A percentile compares a stretch with the other conserved stretches of the same genome.
phyloP scores from a whole-genome alignment of 169 alveolate genomes.

The Plasmodium gaboni region DNA sequence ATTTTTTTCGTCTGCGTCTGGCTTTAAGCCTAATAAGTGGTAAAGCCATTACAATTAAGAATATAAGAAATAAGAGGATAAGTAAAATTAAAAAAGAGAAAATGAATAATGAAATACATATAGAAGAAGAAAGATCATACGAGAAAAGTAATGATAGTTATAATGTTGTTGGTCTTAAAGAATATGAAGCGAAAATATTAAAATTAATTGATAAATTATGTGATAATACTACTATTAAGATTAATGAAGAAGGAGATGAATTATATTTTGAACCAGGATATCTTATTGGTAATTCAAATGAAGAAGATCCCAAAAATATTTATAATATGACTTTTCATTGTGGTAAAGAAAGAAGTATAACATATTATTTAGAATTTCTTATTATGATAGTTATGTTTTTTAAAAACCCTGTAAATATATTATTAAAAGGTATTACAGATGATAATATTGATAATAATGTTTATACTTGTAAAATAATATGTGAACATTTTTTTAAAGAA shows the following conservation, averaged over 20 bases:
- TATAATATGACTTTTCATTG: conserved; percentile 51
- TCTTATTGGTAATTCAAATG: conserved; percentile 68
- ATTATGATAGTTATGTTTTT: conserved; percentile 73
- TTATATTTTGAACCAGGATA: conserved; percentile 74
- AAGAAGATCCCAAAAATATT: conserved; percentile 46
- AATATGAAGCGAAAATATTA: conserved; percentile 71
- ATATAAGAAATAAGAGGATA: conserved; percentile 29
- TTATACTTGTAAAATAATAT: conserved; percentile 60
- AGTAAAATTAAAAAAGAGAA: conserved; percentile 3
- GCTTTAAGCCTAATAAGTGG: conserved; percentile 76
- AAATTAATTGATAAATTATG: conserved; percentile 68
- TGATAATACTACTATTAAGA: conserved; percentile 66
- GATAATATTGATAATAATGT: conserved; percentile 56
- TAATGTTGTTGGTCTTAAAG: conserved; percentile 19
- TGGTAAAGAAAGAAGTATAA: conserved; percentile 76
- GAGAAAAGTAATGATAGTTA: background rate
- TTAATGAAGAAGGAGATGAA: conserved; percentile 73
- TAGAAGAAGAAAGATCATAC: conserved; percentile 8
- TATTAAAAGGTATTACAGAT: conserved; percentile 75
- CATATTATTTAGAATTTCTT: conserved; percentile 66
- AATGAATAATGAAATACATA: conserved; percentile 6
- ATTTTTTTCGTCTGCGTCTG: conserved; percentile 56
- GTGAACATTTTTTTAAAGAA: conserved; percentile 71
- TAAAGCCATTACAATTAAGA: conserved; percentile 64
- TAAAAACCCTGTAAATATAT: conserved; percentile 71